Base-by-base conservation (phyloP, 371 early-diverging fungal species). In the Batkoa obscura region DNA sequence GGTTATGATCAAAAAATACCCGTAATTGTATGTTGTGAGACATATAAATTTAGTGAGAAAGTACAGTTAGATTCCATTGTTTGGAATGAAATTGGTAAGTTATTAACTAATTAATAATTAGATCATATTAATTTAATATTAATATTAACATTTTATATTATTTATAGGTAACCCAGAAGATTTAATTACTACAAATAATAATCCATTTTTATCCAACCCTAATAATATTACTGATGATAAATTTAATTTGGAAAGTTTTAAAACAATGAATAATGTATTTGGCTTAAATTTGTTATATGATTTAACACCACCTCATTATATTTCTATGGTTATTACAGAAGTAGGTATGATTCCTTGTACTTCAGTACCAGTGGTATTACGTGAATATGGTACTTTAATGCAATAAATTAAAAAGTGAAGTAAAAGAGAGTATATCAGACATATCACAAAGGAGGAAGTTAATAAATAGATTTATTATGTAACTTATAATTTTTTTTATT, bases 31-130 rank as follows among this genome's bases (percentile, higher is more conserved):
- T 78, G 84, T 58, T 92, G 95, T 67, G 97, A 94, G 68, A 88
- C 86, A 0, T 94, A 92, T 73, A 98, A 98, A 72, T 96, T 96
- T 62, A 81, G 83, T 53, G 90, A 94, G 47, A 75, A 81, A 10
- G 85, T 89, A 17, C 87, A 92, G 63, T 73, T 98, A 30, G 98
- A 96, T 67, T 87, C 94, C 2, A 83, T 94, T 64, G 94, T 94
- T 1, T 78, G 79, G 81, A 96, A 98, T 67, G 98, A 96, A 66
- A 73, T 95, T 54, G 94, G 86, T 69, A 60, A 45, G 65, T 68
- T 41, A 8, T 23, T 9, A 46, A 23, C 15, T 15, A 46, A 31
- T 15, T 12, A 8, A 31, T 46, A 15, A 15, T 9, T 12, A 6
- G 8, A 46, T 31, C 15, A 12, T 46, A 4, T 46, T 46, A 0